Conservation (phyloP, 2,329 filamentous ascomycete species). For the Hymenoscyphus repandus region DNA sequence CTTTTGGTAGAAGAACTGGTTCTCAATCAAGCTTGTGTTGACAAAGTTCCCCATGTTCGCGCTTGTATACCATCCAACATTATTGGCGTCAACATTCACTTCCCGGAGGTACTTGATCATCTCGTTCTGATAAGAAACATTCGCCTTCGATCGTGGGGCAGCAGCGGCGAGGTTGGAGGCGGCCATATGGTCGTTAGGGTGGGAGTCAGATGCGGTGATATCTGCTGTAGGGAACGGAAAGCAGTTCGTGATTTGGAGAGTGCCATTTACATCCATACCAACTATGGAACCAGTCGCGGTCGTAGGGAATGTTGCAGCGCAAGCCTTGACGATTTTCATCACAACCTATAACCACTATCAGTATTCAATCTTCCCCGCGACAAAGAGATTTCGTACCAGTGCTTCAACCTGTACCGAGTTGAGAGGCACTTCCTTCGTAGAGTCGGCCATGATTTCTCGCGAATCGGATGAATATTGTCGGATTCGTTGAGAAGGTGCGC, state of each 20-base stretch:
- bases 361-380: conserved; percentile 20
- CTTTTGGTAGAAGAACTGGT: conserved; percentile 96
- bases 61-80: conserved; percentile 97
- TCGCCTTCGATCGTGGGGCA: conserved; percentile 87
- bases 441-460: conserved; percentile 48
- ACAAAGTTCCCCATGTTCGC: conserved; percentile 98
- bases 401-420: conserved; percentile 92
- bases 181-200: conserved; percentile 62
- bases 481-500: background rate
- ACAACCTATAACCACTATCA: conserved; percentile 59
- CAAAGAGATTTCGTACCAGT: conserved; percentile 59
- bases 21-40: conserved; percentile 93
- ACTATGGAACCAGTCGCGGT: conserved; percentile 86
- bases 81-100: conserved; percentile 97
- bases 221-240: conserved; percentile 91
- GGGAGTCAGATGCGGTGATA: conserved; percentile 58
- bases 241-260: conserved; percentile 86
- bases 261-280: conserved; percentile 80
- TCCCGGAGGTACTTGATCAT: conserved; percentile 97
- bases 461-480: background rate
- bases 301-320: conserved; percentile 80
- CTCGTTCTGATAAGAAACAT: conserved; percentile 82
- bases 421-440: conserved; percentile 62
- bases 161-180: conserved; percentile 74
- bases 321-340: conserved; percentile 98